These are phyloP conservation scores for Globisporangium rhizosaccharum DNA, from an alignment of 352 stramenopile genomes.

Conservation along the genomic window DNA sequence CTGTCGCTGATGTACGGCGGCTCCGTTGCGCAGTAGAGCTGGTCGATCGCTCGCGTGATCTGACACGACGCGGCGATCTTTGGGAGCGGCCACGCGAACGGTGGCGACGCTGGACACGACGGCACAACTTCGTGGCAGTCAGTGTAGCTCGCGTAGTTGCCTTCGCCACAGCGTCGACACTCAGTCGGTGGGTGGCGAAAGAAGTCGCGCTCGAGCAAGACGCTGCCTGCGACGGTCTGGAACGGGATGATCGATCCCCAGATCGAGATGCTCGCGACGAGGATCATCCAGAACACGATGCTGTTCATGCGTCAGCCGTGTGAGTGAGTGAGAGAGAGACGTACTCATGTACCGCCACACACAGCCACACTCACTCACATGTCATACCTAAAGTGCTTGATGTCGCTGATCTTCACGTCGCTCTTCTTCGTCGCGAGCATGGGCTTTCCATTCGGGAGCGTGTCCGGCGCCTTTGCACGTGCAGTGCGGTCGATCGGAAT, in stretches of 20 bases:
- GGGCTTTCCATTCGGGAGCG: conserved; percentile 29
- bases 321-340: not conserved
- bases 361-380: too few relatives aligned
- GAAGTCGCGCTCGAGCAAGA: conserved; percentile 77
- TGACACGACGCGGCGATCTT: conserved; percentile 28
- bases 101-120: conserved; percentile 25
- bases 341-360: too few relatives aligned
- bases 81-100: conserved; percentile 39
- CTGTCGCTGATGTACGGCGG: conserved; percentile 37
- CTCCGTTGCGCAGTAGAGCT: conserved; percentile 22
- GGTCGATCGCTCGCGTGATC: conserved; percentile 26
- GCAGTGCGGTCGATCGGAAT: conserved; percentile 42
- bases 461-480: conserved; percentile 15
- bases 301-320: conserved; percentile 4
- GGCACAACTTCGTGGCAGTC: conserved; percentile 40
- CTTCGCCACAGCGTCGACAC: conserved; percentile 32
- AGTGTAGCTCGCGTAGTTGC: conserved; percentile 30
- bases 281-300: conserved; percentile 68
- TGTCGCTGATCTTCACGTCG: conserved; percentile 27
- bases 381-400: conserved; percentile 38
- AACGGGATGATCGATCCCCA: conserved; percentile 85
- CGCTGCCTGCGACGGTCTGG: conserved; percentile 71
- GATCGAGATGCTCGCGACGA: conserved; percentile 55
- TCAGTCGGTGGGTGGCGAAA: conserved; percentile 23
- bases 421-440: conserved; percentile 1